Base-by-base conservation (phyloP, 495 filamentous ascomycete genomes). In the Tuber brumale region DNA sequence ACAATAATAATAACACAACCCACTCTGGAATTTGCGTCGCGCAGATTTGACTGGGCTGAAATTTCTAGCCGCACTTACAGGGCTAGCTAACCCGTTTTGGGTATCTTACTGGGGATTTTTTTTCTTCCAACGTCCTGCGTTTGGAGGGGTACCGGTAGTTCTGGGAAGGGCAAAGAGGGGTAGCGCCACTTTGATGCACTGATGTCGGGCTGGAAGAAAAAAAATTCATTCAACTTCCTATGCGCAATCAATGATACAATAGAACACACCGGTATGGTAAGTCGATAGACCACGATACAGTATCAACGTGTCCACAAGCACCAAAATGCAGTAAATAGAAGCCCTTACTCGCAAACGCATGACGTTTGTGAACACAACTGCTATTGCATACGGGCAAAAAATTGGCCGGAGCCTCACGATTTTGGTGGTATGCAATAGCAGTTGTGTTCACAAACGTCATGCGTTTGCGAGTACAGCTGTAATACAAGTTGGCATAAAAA, bases 91-190 rank as follows among this genome's bases (percentile, higher is more conserved):
- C 27, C 57, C n/a, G n/a, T 66, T 66, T 31, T 18, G 12, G 27
- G 27, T 12, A 66, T 16, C n/a, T 31, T 31, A 66, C 9, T 66
- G 57, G 57, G 10, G 14, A 16, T 31, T 66, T 66, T 66, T 31
- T 66, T 66, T 66, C 12, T 31, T 66, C 27, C 57, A 66, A 66
- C 57, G 57, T 66, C 57, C 57, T 66, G 27, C 43, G 44, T 61
- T 72, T 80, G 72, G 72, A 79, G 76, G 72, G 75, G 75, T n/a
- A n/a, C n/a, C n/a, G n/a, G n/a, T 75, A 75, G 3, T 57, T 57
- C 48, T 57, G 23, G 75, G 72, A 76, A 72, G 78, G 73, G 73
- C 77, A 79, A 80, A 79, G 78, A 79, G 78, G 78, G 78, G 78
- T 80, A 80, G 72, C 57, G 57, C 35, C 73, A 79, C 43, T 77